Evolutionary conservation across 2,329 filamentous ascomycete species (phyloP).

Genomic region (Sclerotinia borealis): DNA sequence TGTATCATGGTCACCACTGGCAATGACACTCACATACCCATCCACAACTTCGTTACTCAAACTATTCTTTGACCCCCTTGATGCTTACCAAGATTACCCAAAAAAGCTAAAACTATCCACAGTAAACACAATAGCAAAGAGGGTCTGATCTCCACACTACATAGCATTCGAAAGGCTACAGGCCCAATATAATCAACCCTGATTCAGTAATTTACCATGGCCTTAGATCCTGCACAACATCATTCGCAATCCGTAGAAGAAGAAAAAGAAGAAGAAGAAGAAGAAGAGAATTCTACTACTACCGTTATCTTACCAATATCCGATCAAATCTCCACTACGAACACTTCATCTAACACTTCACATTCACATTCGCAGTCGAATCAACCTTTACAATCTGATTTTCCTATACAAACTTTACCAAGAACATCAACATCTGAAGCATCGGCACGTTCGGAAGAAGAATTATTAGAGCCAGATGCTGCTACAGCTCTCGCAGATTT

Average conservation of each 20-base stretch:
- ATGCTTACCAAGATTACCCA: neutral
- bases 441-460: conserved; percentile 15
- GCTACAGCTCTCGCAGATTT: conserved; percentile 20
- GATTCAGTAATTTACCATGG: conserved; percentile 2
- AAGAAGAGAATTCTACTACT: neutral
- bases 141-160: neutral
- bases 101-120: neutral
- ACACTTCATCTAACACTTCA: neutral
- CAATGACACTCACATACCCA: no score
- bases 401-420: conserved; percentile 15
- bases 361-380: neutral
- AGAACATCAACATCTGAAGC: conserved; percentile 17
- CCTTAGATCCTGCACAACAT: neutral
- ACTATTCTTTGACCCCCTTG: neutral
- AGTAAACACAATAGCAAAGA: no score
- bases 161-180: conserved; percentile 1
- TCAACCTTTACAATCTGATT: conserved; percentile 9
- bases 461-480: conserved; percentile 24
- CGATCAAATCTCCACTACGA: neutral
- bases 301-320: neutral
- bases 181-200: conserved; percentile 2
- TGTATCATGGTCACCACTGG: no score
- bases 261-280: neutral
- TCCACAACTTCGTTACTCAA: no score
- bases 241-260: conserved; percentile 1